These are phyloP conservation scores for Leucogyrophana mollusca DNA, from an alignment of 768 basidiomycete genomes.

Conservation along the genomic window DNA sequence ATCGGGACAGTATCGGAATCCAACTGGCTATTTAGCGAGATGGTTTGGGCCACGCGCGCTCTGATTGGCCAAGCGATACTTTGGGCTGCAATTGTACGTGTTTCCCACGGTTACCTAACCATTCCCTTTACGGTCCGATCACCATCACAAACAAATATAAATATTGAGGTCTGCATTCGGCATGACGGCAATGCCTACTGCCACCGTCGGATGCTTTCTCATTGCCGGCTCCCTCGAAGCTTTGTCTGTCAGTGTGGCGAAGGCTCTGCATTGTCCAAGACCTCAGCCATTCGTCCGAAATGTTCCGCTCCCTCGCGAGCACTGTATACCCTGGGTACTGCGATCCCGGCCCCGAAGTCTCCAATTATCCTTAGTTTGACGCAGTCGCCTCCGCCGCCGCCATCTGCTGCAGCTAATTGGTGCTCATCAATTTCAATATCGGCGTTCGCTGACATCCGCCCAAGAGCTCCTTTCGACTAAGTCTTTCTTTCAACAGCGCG, in stretches of 20 bases:
- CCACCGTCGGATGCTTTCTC: slow-evolving; percentile 4
- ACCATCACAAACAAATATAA: slow-evolving; percentile 17
- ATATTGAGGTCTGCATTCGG: slow-evolving; percentile 13
- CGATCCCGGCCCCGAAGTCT: no score
- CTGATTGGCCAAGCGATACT: slow-evolving; percentile 12
- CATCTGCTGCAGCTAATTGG: not conserved
- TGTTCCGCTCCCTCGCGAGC: no score
- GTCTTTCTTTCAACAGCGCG: no score
- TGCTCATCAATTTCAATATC: slow-evolving; percentile 3
- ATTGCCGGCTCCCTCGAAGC: not conserved
- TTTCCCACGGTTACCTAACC: slow-evolving; percentile 25
- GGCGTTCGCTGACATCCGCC: not conserved
- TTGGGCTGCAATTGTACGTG: not conserved
- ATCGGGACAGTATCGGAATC: slow-evolving; percentile 6
- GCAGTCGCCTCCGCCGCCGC: no score
- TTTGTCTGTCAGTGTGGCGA: not conserved
- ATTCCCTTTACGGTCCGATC: slow-evolving; percentile 27
- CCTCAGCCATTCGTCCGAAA: not conserved
- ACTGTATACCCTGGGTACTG: no score
- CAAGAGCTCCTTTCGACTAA: no score
- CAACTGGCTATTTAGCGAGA: slow-evolving; percentile 27
- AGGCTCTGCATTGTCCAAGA: not conserved
- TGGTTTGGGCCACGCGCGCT: not conserved
- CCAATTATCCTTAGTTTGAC: no score
- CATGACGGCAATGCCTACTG: slow-evolving; percentile 19